Evolutionary conservation across 2,329 filamentous ascomycete genomes (phyloP).

Genomic region (Colletotrichum sp.): DNA sequence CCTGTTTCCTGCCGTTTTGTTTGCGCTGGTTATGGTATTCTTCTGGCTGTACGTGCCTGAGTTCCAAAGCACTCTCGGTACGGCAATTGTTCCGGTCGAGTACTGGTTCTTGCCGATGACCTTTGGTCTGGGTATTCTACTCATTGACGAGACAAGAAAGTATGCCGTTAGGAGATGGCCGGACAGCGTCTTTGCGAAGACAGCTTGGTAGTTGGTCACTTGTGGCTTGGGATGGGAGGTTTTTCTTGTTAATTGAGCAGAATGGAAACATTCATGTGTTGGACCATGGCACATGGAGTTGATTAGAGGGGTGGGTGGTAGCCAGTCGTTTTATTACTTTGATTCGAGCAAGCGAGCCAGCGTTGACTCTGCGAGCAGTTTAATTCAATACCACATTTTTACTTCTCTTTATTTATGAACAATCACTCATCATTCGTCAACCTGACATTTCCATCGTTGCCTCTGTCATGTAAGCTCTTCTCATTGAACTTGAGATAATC

Average conservation of each 20-base stretch:
- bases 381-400: not conserved
- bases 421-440: not conserved
- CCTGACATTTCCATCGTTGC: not conserved
- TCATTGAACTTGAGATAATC: not conserved
- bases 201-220: slow-evolving; percentile 48
- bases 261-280: not conserved
- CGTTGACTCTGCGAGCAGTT: not conserved
- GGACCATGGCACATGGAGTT: not conserved
- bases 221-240: not conserved
- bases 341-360: not conserved
- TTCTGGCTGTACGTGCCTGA: slow-evolving; percentile 73
- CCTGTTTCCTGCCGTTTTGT: slow-evolving; percentile 73
- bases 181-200: slow-evolving; percentile 46
- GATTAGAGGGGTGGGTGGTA: not conserved
- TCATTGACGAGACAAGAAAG: slow-evolving; percentile 59
- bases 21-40: slow-evolving; percentile 72
- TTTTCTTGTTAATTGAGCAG: not conserved
- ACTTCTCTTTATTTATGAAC: not conserved
- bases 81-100: slow-evolving; percentile 69
- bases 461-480: not conserved
- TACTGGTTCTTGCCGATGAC: slow-evolving; percentile 79
- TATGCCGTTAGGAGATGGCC: slow-evolving; percentile 51
- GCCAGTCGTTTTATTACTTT: not conserved
- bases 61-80: slow-evolving; percentile 66
- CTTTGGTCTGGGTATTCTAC: slow-evolving; percentile 64